Conservation (phyloP, 1,284 basidiomycete species). For the Trametes polyzona region DNA sequence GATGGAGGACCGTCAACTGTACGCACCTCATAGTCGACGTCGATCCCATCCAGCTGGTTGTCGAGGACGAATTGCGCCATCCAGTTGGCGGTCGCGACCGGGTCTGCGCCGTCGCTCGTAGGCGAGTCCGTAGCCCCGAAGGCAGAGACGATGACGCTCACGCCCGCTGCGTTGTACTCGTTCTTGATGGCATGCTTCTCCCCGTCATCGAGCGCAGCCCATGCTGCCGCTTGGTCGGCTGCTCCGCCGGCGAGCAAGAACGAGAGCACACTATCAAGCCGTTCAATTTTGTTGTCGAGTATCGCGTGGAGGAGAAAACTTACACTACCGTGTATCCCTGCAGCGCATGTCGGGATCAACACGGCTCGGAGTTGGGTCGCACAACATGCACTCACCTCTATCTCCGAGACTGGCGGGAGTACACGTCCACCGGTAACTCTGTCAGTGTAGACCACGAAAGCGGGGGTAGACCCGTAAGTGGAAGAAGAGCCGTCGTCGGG, state of each 20-base stretch:
- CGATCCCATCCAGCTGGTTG: slow-evolving; percentile 52
- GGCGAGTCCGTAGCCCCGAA: slow-evolving; percentile 57
- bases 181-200: slow-evolving; percentile 41
- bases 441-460: slow-evolving; percentile 23
- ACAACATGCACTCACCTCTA: slow-evolving; percentile 1
- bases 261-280: slow-evolving; percentile 40
- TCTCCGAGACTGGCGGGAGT: slow-evolving; percentile 11
- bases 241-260: slow-evolving; percentile 47
- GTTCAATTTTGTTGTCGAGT: background rate
- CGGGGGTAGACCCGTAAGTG: slow-evolving; percentile 7
- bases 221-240: slow-evolving; percentile 46
- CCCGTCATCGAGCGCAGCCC: slow-evolving; percentile 38
- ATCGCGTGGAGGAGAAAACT: slow-evolving; percentile 16
- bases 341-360: background rate
- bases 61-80: slow-evolving; percentile 46
- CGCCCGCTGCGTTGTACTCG: slow-evolving; percentile 48
- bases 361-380: no score
- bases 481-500: background rate
- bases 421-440: background rate
- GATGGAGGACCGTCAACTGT: background rate
- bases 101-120: slow-evolving; percentile 46
- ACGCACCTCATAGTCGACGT: slow-evolving; percentile 57
- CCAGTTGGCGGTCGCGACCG: slow-evolving; percentile 44
- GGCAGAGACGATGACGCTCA: slow-evolving; percentile 50
- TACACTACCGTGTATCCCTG: slow-evolving; percentile 54